Evolutionary conservation across 176 grass and related monocot species (phyloP).

Genomic region (Bromus sterilis): DNA sequence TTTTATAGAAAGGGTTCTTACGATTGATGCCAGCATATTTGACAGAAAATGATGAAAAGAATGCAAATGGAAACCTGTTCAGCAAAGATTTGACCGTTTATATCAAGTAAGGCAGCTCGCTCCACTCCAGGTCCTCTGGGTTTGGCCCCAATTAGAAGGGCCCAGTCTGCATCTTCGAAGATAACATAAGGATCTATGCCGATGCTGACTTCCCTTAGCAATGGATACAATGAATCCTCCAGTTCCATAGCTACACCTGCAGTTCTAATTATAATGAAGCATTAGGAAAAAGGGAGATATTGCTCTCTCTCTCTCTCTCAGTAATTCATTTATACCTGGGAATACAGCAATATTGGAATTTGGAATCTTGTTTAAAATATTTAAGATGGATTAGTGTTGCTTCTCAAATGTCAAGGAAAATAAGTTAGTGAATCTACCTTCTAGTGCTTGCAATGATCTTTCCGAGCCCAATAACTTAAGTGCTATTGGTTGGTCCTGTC

Average conservation of each 20-base stretch:
- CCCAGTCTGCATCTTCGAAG: constrained; percentile 68
- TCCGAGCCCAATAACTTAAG: constrained; percentile 85
- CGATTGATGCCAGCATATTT: not conserved
- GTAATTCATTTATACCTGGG: not conserved
- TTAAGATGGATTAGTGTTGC: not conserved
- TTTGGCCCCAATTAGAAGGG: constrained; percentile 94
- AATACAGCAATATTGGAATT: not conserved
- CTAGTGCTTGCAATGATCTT: constrained; percentile 85
- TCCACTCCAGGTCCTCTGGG: constrained; percentile 96
- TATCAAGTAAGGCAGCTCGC: constrained; percentile 75
- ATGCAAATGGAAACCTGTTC: constrained; percentile 55
- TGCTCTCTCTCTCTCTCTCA: not conserved
- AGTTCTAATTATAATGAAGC: constrained; percentile 12
- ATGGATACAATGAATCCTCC: constrained; percentile 90
- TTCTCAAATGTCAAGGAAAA: not conserved
- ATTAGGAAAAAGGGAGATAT: constrained; percentile 18
- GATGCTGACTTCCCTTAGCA: constrained; percentile 91
- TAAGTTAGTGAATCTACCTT: constrained; percentile 42
- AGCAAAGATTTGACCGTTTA: constrained; percentile 92
- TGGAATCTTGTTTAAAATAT: not conserved
- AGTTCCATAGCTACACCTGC: constrained; percentile 95
- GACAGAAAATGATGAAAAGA: not conserved
- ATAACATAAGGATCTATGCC: constrained; percentile 77
- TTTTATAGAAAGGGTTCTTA: not conserved
- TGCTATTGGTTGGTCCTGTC: constrained; percentile 79